phyloP scores from a whole-genome alignment of 2,329 filamentous ascomycete genomes.

The Tolypocladium capitatum region DNA sequence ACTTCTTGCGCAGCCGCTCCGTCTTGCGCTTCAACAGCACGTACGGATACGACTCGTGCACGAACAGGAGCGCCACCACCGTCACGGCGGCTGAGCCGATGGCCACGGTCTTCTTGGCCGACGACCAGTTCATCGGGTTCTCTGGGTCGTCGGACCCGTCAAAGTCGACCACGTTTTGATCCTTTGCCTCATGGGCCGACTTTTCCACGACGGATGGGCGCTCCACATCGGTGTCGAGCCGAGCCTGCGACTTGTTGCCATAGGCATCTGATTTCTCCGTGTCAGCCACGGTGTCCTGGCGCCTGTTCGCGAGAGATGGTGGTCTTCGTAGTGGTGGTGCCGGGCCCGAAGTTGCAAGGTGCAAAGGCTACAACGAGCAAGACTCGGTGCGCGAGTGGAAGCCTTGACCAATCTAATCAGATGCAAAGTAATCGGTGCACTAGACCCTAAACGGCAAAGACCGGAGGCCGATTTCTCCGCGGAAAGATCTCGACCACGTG shows the following conservation, averaged over 20 bases:
- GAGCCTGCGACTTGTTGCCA: not conserved
- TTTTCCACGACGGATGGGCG: not conserved
- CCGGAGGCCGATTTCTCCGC: too few relatives aligned
- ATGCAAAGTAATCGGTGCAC: too few relatives aligned
- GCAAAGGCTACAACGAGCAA: too few relatives aligned
- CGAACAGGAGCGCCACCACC: constrained; percentile 21
- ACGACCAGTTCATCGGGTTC: not conserved
- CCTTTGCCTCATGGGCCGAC: not conserved
- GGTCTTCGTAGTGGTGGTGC: not conserved
- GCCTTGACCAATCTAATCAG: too few relatives aligned
- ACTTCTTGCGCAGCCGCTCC: constrained; percentile 37
- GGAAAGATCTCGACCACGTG: too few relatives aligned
- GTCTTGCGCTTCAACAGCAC: constrained; percentile 45
- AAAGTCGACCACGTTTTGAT: not conserved
- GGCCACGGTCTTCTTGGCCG: constrained; percentile 6
- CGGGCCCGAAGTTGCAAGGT: not conserved
- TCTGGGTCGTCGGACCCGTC: not conserved
- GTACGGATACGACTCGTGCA: constrained; percentile 52
- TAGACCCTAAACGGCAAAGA: too few relatives aligned
- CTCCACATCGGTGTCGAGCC: not conserved
- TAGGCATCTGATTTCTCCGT: not conserved
- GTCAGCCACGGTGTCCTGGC: not conserved
- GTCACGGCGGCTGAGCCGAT: constrained; percentile 15
- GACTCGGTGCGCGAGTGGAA: too few relatives aligned
- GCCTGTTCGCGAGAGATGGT: not conserved